Base-by-base conservation (phyloP, 345 rosid genomes). In the Passiflora organensis region DNA sequence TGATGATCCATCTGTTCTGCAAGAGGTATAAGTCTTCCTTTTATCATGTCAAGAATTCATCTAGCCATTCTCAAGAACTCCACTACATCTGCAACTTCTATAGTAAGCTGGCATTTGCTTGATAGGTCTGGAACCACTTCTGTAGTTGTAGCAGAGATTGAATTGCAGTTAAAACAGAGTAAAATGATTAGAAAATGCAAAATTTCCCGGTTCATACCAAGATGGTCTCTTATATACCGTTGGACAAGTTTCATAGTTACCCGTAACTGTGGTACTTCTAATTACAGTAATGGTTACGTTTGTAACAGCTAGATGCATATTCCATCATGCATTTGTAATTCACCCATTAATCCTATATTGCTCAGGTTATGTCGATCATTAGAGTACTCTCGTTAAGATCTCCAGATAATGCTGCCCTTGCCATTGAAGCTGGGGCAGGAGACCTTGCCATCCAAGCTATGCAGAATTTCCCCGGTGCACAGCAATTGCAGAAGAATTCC, bases 361-460 rank as follows among this genome's bases (percentile, higher is more conserved):
- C 34, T 28, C 69, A 89, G 99, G 95, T 86, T 15, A 86, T 93
- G 95, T 56, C 79, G 13, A 51, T 84, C 56, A 74, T 93, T 24
- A 72, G 87, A 24, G 80, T 86, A 38, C 80, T 93, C 63, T 93
- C 83, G 70, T 72, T 93, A 73, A 84, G 99, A 73, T 82, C 89
- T 56, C 89, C 96, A 6, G 89, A 84, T 20, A 87, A 82, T 60
- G 95, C 95, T 60, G 77, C 86, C 58, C 67, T 78, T 45, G 96
- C 99, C 22, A 71, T 86, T 51, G 96, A 86, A 78, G 90, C 94
- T 4, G 98, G 98, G 64, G 95, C 95, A 10, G 98, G 96, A 51
- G 96, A 91, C 57, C 71, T 84, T 55, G 91, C 94, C 6, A 62
- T 84, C 20, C 91, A 89, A 70, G 86, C 89, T 67, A 91, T 91